These are phyloP conservation scores for Didymosphaeria variabile DNA, from an alignment of 2,329 filamentous ascomycete genomes.

Conservation along the genomic window DNA sequence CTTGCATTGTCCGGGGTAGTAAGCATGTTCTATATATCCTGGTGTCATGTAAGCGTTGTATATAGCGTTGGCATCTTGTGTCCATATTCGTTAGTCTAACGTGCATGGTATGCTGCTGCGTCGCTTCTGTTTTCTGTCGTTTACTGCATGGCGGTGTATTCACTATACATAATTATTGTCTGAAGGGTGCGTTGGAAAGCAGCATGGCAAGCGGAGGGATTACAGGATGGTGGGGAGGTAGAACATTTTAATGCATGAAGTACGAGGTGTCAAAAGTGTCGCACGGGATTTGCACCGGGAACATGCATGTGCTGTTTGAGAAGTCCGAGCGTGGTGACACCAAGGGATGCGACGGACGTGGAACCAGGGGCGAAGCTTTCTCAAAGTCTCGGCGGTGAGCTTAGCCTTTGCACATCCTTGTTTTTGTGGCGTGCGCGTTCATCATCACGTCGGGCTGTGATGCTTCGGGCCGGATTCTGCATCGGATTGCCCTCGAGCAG, in stretches of 20 bases:
- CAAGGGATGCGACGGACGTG: slow-evolving; percentile 16
- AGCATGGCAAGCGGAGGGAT: background rate
- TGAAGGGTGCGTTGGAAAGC: background rate
- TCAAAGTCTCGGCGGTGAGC: slow-evolving; percentile 19
- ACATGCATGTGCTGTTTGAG: background rate
- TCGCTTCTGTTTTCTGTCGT: slow-evolving; percentile 10
- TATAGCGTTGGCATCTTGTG: slow-evolving; percentile 18
- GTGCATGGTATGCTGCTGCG: background rate
- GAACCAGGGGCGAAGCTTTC: slow-evolving; percentile 24
- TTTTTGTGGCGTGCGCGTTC: slow-evolving; percentile 6
- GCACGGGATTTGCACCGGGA: background rate
- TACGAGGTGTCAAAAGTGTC: slow-evolving; percentile 15
- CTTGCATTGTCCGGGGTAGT: background rate
- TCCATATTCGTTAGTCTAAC: slow-evolving; percentile 7
- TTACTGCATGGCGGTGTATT: slow-evolving; percentile 11
- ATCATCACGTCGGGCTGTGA: background rate
- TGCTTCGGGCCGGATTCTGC: background rate
- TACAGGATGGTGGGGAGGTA: background rate
- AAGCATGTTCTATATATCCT: slow-evolving; percentile 8
- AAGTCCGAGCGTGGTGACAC: background rate
- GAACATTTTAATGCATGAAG: slow-evolving; percentile 26
- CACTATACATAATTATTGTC: slow-evolving; percentile 13
- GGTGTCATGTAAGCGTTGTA: slow-evolving; percentile 17
- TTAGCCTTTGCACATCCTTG: slow-evolving; percentile 19
- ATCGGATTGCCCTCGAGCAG: background rate